Evolutionary conservation across 1,139 yeast species (phyloP), one percentile per base, ranked within the genome.

Genomic region (Pichia sp.): DNA sequence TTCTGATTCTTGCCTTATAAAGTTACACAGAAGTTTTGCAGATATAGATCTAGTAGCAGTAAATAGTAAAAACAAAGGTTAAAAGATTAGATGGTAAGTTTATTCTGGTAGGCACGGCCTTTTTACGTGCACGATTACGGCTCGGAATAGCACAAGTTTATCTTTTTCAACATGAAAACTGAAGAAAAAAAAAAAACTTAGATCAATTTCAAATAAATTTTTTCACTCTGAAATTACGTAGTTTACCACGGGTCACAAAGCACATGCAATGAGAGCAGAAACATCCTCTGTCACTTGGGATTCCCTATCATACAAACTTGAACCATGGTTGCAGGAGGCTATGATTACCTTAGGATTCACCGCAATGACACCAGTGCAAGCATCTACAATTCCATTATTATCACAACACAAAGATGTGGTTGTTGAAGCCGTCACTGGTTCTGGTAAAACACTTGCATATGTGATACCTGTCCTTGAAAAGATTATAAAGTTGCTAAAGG

Each of bases 331-430:
- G 18, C 51, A 56, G 36, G 85, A 82, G 3, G 95, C 96, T 2
- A 73, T 90, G 27, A 68, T 69, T 20, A 78, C 90, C 1, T 67
- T 85, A 56, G 97, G 96, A 1, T 90, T 78, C 62, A 76, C 79
- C 3, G 68, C 78, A 16, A 89, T 92, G 97, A 92, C 99, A 0
- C 97, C 99, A 0, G 98, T 92, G 0, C 99, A 92, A 63, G 98
- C 98, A 0, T 80, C 97, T 0, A 85, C 95, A 0, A 85, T 92
- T 44, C 98, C 99, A 0, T 70, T 90, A 47, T 79, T 94, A 57
- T 68, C 85, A 42, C 83, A 83, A n/a, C 85, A 90, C 59, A 92
- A 92, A 62, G 98, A 92, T 67, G 97, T 92, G 11, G 95, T 94
- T 11, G 97, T 89, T 2, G 96, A 90, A 62, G 89, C 97, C 0